Percentiles rank a stretch among this genome's conserved stretches.
phyloP scores from a whole-genome alignment of 345 rosid genomes.

The Populus tremula region DNA sequence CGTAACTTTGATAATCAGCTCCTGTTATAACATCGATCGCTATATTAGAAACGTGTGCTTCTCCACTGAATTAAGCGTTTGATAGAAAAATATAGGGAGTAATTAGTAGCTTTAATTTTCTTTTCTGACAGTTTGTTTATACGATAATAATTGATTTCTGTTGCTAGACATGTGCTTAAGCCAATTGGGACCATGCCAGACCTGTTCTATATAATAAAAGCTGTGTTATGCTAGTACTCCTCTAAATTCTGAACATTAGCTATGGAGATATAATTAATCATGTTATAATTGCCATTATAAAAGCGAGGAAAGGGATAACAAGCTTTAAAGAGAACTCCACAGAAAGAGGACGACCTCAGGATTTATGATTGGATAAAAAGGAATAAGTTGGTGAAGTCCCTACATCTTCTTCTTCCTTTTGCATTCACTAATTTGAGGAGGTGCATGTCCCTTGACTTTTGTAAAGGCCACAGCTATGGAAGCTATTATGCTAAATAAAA shows the following conservation, averaged over 20 bases:
- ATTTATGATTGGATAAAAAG: slow-evolving; percentile 23
- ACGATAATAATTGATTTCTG: not conserved
- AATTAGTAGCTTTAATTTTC: not conserved
- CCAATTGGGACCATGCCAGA: not conserved
- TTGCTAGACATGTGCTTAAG: not conserved
- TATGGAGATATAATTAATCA: no score
- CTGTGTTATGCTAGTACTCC: not conserved
- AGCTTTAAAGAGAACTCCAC: not conserved
- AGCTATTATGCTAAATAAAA: slow-evolving; percentile 2
- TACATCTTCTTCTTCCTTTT: slow-evolving; percentile 24
- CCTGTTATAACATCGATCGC: not conserved
- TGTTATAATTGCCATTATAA: not conserved
- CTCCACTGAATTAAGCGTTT: not conserved
- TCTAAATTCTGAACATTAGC: no score
- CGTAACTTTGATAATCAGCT: slow-evolving; percentile 41
- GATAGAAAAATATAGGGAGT: no score
- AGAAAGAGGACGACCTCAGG: not conserved
- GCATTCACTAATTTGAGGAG: slow-evolving; percentile 27
- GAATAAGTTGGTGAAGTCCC: slow-evolving; percentile 29
- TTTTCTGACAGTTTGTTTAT: not conserved
- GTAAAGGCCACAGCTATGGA: slow-evolving; percentile 32
- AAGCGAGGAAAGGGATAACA: not conserved
- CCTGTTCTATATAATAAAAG: not conserved
- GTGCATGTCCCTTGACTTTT: slow-evolving; percentile 43
- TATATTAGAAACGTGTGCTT: not conserved